Conservation (phyloP, 208 protist species). For the Leishmania turanica region DNA sequence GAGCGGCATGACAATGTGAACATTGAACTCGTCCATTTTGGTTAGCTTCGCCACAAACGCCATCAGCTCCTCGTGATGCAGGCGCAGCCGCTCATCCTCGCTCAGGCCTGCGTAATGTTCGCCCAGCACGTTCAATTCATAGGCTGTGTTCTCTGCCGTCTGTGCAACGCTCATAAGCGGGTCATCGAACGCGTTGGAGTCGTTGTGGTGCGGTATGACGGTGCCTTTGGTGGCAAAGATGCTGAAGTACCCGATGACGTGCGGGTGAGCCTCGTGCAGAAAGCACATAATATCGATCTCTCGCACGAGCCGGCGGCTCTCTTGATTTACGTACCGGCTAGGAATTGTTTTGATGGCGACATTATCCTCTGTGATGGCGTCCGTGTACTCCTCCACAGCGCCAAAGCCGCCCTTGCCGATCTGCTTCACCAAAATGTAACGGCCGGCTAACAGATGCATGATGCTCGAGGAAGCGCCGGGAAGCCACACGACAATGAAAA, state of each 20-base stretch:
- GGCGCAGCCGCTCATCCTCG: slow-evolving; percentile 28
- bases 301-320: slow-evolving; percentile 91
- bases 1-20: slow-evolving; percentile 92
- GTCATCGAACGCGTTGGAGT: slow-evolving; percentile 11
- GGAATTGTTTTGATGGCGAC: slow-evolving; percentile 94
- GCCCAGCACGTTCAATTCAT: slow-evolving; percentile 48
- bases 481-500: neutral
- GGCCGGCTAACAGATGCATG: slow-evolving; percentile 57
- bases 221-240: slow-evolving; percentile 94
- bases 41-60: slow-evolving; percentile 28
- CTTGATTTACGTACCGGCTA: slow-evolving; percentile 84
- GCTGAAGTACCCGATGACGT: slow-evolving; percentile 93
- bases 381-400: slow-evolving; percentile 95
- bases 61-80: slow-evolving; percentile 51
- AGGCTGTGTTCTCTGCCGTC: slow-evolving; percentile 25
- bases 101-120: slow-evolving; percentile 36
- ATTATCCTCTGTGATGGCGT: slow-evolving; percentile 66
- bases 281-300: slow-evolving; percentile 98
- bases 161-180: slow-evolving; percentile 50
- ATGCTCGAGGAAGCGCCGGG: neutral
- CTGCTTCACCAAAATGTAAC: slow-evolving; percentile 61
- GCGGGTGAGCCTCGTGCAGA: slow-evolving; percentile 92
- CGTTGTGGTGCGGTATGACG: slow-evolving; percentile 22
- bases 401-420: slow-evolving; percentile 97
- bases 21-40: slow-evolving; percentile 57